Evolutionary conservation across 306 rosid species (phyloP), one percentile per base, ranked within the genome.

Genomic region (Spatholobus suberectus): DNA sequence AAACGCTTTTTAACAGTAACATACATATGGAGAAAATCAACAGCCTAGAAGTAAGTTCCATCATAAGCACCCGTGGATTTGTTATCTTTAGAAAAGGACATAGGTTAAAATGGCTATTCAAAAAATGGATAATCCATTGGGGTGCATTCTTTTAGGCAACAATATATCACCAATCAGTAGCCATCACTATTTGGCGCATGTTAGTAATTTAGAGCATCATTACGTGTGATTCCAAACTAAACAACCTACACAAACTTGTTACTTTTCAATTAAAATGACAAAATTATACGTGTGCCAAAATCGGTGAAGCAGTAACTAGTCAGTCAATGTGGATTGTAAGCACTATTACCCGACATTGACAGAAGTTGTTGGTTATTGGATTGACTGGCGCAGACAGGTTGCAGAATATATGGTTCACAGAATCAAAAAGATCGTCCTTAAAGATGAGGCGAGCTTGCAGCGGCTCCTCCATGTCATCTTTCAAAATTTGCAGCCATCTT

Each of bases 371-470:
- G 69, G 78, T 72, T 69, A 91, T 86, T 65, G 86, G 87, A 84
- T 82, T 84, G 77, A 73, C 87, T 9, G 89, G 77, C 59, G 86
- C 83, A 71, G 84, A 67, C 76, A 93, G 85, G 90, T 87, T 86
- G 90, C 90, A 91, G 65, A 80, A 86, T 83, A 93, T 84, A 70
- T 90, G 93, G 82, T 86, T 90, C 90, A 86, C 84, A 55, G 94
- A 87, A 75, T 82, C 90, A 63, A 83, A 49, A 46, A 91, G 86
- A 82, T 79, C 75, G 68, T 69, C 81, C 73, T 90, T 86, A 82
- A 93, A 91, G 82, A 75, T 51, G 79, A 93, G 86, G 79, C 90
- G 82, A 43, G 94, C 94, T 85, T 76, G 67, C 51, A 91, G 49
- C 20, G 91, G 90, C 87, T 90, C 89, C 21, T 90, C 88, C 80